Evolutionary conservation across 257 asterid genomes (phyloP).

Genomic region (Nicotiana tabacum): DNA sequence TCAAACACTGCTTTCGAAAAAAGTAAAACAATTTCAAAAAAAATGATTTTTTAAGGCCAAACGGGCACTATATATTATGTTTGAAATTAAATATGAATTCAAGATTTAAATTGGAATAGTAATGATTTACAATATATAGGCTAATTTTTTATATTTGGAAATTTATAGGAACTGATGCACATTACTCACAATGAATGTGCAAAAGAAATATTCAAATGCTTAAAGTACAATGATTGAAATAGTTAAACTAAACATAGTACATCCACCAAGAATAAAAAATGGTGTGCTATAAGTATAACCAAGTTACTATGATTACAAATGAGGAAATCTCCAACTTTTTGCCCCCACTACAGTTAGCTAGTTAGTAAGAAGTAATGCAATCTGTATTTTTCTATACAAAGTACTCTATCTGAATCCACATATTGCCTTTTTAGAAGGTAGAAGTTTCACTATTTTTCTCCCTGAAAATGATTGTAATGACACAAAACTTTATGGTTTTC

Average conservation of each 20-base stretch:
- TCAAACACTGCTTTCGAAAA: too few relatives aligned
- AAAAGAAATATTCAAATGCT: not conserved
- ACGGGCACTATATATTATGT: too few relatives aligned
- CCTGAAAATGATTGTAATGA: not conserved
- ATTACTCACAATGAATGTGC: not conserved
- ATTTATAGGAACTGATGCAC: not conserved
- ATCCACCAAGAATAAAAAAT: not conserved
- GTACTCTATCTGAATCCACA: not conserved
- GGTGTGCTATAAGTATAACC: not conserved
- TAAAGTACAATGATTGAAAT: not conserved
- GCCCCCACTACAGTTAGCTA: not conserved
- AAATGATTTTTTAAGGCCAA: too few relatives aligned
- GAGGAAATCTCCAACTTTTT: not conserved
- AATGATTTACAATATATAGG: too few relatives aligned
- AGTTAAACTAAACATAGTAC: not conserved
- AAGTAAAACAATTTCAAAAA: too few relatives aligned
- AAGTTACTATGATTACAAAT: not conserved
- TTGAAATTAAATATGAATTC: too few relatives aligned
- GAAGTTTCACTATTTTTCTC: not conserved
- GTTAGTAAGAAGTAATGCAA: too few relatives aligned
- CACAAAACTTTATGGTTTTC: not conserved
- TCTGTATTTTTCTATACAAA: too few relatives aligned
- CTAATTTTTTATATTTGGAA: too few relatives aligned
- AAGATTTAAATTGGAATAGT: too few relatives aligned
- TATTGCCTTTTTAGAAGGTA: not conserved